Base-by-base conservation (phyloP, 306 rosid genomes). In the Pueraria montana region DNA sequence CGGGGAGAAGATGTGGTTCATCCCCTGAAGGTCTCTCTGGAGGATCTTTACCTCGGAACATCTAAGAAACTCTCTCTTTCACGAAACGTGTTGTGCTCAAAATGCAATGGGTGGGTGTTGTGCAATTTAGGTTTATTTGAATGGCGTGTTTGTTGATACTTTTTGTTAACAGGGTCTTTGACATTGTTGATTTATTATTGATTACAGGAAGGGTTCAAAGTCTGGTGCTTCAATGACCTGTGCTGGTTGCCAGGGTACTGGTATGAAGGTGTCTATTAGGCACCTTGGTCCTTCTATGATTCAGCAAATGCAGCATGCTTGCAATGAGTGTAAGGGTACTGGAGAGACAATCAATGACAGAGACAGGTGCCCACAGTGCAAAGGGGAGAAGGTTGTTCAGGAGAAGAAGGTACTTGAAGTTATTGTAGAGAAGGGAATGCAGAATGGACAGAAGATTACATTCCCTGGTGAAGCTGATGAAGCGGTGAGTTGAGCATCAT, bases 401-500 rank as follows among this genome's bases (percentile, higher is more conserved):
- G 96, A 90, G 76, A 94, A 94, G 91, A 94, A 94, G 83, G 94
- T 92, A 0, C 76, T 91, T 77, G 97, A 94, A 77, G 96, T 91
- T 16, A 5, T 68, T 72, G 97, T 94, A 65, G 98, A 94, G 92
- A 94, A 91, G 87, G 98, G 98, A 6, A 94, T 92, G 98, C 94
- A 88, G 84, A 91, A 91, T 42, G 92, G 91, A 13, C 98, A 94
- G 89, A 92, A 86, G 82, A 89, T 94, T 53, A 91, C 94, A n/a
- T 94, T 94, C 89, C 96, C 94, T 13, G 97, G 98, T 38, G 97
- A 90, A 91, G 96, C 98, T 36, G 97, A 94, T 87, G 97, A 90
- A 80, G 92, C 98, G 2, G 95, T 94, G 87, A 2, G 92, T 45
- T 40, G 6, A n/a, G 10, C 16, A n/a, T n/a, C n/a, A n/a, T n/a